phyloP scores from a whole-genome alignment of 176 grass and related monocot genomes.

The Ananas comosus region DNA sequence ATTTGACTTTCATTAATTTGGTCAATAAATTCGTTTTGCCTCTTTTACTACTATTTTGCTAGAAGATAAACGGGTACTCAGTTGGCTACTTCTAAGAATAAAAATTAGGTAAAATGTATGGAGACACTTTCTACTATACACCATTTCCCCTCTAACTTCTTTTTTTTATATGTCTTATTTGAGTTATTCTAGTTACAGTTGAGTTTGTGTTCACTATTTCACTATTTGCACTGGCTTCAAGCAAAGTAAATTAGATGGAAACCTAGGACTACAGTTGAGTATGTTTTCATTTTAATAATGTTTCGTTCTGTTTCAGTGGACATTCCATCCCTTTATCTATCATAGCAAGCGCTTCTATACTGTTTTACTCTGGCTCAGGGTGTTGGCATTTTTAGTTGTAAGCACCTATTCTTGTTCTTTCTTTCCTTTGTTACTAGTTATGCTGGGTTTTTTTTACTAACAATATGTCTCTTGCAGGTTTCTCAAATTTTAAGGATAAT shows the following conservation, averaged over 20 bases:
- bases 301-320: constrained; percentile 63
- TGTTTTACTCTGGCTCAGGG: constrained; percentile 81
- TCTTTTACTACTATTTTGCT: neutral
- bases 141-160: no score
- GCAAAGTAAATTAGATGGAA: no score
- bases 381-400: constrained; percentile 92
- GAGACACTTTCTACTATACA: no score
- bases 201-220: no score
- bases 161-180: no score
- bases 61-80: no score
- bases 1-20: no score
- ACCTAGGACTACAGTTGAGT: no score
- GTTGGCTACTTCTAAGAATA: no score
- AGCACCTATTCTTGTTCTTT: constrained; percentile 26
- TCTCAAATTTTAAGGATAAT: constrained; percentile 90
- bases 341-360: constrained; percentile 95
- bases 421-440: constrained; percentile 6
- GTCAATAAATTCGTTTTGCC: neutral
- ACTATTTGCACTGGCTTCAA: no score
- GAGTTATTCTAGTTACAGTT: no score
- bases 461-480: constrained; percentile 35
- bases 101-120: no score
- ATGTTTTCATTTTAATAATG: neutral
- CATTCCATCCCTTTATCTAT: constrained; percentile 97
- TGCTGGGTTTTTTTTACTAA: constrained; percentile 15